Base-by-base conservation (phyloP, 805 yeast species). In the Blastobotrys peoriensis region DNA sequence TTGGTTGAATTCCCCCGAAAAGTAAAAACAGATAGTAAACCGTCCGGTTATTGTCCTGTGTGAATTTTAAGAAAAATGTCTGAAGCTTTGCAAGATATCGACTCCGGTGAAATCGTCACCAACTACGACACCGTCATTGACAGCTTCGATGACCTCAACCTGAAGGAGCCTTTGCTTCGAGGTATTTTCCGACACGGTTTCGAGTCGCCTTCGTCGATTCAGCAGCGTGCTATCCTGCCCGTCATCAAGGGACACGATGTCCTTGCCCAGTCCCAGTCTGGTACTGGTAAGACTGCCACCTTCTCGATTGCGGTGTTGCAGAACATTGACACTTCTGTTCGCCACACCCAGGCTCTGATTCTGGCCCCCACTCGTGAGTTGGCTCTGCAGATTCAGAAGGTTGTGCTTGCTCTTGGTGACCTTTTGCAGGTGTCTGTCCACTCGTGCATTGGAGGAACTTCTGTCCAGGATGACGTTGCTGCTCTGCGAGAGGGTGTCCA, bases 211-310 rank as follows among this genome's bases (percentile, higher is more conserved):
- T 88, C 97, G 44, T 93, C 98, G 46, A 93, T 93, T 71, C 98
- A 93, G 73, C 89, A 88, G 63, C 81, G 98, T 68, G 98, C 98
- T 52, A 93, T 93, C 58, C 73, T 84, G 69, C 98, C 95, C 66
- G 89, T 93, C 67, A 83, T 88, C 59, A 82, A 81, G 62, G 96
- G 96, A 46, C 81, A 88, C 67, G 98, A 93, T 68, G 94, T 89
- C 44, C 79, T 93, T 52, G 98, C 98, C 49, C 98, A 93, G 72
- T 98, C 98, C 48, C 98, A 93, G 71, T 87, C 96, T 30, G 98
- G 98, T 69, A 93, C 98, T 40, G 98, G 98, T 70, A 93, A 93
- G 73, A 93, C 98, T 22, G 98, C 98, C 53, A 93, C 98, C 39
- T 93, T 93, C 74, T 77, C 97, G 52, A 91, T 93, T 55, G 91